Percentiles rank a stretch among this genome's conserved stretches.
Evolutionary conservation across 192 early-diverging fungal species (phyloP).

Genomic region (Dissophora ornata): DNA sequence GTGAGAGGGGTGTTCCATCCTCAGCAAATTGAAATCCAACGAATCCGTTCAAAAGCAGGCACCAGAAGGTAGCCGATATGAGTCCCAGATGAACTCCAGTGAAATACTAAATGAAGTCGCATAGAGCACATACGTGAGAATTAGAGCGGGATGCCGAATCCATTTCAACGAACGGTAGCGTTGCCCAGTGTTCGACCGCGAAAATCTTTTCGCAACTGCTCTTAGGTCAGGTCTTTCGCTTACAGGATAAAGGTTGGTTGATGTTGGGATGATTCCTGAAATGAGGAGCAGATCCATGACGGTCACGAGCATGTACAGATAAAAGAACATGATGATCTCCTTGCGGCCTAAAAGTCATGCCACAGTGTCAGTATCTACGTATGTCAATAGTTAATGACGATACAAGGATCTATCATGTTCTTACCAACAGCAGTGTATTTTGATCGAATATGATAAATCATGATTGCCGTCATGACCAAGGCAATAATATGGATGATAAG

Average conservation of each 20-base stretch:
- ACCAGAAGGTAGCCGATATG: constrained; percentile 84
- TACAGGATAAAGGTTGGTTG: constrained; percentile 73
- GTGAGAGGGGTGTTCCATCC: constrained; percentile 86
- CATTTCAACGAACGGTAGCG: too few species aligned
- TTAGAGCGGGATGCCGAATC: too few species aligned
- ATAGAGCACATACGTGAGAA: too few species aligned
- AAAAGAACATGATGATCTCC: constrained; percentile 94
- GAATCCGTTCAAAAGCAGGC: constrained; percentile 86
- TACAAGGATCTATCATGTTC: constrained; percentile 11
- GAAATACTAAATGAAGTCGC: constrained; percentile 70
- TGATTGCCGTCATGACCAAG: constrained; percentile 95
- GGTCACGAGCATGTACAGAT: constrained; percentile 80
- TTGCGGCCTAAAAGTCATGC: constrained; percentile 71
- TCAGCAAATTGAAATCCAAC: constrained; percentile 92
- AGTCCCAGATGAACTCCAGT: constrained; percentile 76
- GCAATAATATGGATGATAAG: constrained; percentile 93
- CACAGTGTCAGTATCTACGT: not conserved
- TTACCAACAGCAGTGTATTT: constrained; percentile 98
- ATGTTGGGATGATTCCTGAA: constrained; percentile 81
- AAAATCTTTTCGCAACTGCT: too few species aligned
- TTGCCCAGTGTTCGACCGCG: too few species aligned
- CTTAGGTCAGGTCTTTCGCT: constrained; percentile 15
- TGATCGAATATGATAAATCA: constrained; percentile 97
- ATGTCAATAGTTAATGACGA: too few species aligned
- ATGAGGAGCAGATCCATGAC: constrained; percentile 80